phyloP scores from a whole-genome alignment of 768 basidiomycete species.

The Leucosporidium creatinivorum region DNA sequence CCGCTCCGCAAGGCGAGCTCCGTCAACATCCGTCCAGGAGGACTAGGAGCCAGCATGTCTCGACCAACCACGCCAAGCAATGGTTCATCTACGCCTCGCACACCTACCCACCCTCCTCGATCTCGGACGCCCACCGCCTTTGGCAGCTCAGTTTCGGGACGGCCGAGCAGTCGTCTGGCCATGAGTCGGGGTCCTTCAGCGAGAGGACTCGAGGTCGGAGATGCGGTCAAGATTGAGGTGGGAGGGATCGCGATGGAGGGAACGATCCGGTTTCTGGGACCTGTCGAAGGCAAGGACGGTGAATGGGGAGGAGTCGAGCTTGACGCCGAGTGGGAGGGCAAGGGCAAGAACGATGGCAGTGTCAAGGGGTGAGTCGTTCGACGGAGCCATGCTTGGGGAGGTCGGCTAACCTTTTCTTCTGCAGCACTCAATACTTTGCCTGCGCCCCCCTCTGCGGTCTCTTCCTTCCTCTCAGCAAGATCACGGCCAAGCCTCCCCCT shows the following conservation, averaged over 20 bases:
- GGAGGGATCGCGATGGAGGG: slow-evolving; percentile 71
- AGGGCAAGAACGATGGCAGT: slow-evolving; percentile 90
- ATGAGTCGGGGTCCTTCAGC: background rate
- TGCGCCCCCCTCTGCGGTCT: slow-evolving; percentile 84
- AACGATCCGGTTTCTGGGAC: slow-evolving; percentile 66
- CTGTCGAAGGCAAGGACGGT: slow-evolving; percentile 80
- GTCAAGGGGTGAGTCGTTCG: slow-evolving; percentile 66
- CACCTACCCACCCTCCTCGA: background rate
- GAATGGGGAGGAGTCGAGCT: slow-evolving; percentile 92
- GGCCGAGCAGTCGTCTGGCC: background rate
- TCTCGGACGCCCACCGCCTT: slow-evolving; percentile 22
- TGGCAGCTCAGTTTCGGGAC: slow-evolving; percentile 12
- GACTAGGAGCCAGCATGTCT: too few species aligned
- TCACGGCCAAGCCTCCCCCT: slow-evolving; percentile 60
- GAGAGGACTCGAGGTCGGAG: slow-evolving; percentile 53
- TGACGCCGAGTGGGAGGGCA: slow-evolving; percentile 71
- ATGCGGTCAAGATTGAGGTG: slow-evolving; percentile 76
- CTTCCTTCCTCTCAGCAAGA: slow-evolving; percentile 74
- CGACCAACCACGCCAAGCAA: too few species aligned
- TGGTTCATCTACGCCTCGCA: too few species aligned
- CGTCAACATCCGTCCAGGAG: too few species aligned
- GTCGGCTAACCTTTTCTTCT: background rate
- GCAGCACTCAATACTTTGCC: slow-evolving; percentile 71
- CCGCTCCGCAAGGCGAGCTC: too few species aligned
- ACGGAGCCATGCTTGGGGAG: too few species aligned